Conservation (phyloP, 805 yeast genomes). For the Saturnispora kantuleensis region DNA sequence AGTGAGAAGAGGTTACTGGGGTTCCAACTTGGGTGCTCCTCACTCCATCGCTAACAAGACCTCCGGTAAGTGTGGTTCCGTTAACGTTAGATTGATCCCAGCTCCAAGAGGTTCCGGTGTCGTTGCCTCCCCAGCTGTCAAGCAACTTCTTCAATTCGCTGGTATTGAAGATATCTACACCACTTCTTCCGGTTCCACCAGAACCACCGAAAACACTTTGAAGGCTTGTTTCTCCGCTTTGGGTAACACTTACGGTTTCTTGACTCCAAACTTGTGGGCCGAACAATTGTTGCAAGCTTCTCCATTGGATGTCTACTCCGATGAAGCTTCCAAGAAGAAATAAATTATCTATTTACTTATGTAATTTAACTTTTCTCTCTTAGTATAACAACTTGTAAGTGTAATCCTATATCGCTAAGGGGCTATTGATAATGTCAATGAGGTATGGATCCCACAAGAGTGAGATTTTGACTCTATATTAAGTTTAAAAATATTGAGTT, state of each 20-base stretch:
- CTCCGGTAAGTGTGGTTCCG: slow-evolving; percentile 99
- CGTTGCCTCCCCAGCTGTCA: slow-evolving; percentile 99
- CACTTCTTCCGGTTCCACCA: slow-evolving; percentile 96
- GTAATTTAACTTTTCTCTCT: background rate
- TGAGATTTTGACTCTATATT: too few relatives aligned
- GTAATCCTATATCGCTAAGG: too few relatives aligned
- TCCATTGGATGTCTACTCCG: slow-evolving; percentile 93
- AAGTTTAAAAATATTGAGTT: too few relatives aligned
- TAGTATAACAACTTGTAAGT: background rate
- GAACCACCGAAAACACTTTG: slow-evolving; percentile 99
- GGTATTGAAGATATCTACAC: slow-evolving; percentile 99
- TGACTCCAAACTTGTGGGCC: slow-evolving; percentile 98
- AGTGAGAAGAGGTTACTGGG: slow-evolving; percentile 99
- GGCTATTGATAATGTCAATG: too few relatives aligned
- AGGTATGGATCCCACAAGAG: too few relatives aligned
- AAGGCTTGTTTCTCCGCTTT: slow-evolving; percentile 99
- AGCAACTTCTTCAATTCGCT: slow-evolving; percentile 97
- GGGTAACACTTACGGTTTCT: slow-evolving; percentile 99
- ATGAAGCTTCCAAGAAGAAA: slow-evolving; percentile 72
- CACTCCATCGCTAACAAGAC: slow-evolving; percentile 97
- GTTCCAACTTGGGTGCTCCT: slow-evolving; percentile 98
- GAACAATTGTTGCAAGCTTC: slow-evolving; percentile 75
- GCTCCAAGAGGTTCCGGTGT: slow-evolving; percentile 99
- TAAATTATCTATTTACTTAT: slow-evolving; percentile 28
- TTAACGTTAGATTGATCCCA: slow-evolving; percentile 95